Base-by-base conservation (phyloP, 768 basidiomycete species). In the Piloderma croceum region DNA sequence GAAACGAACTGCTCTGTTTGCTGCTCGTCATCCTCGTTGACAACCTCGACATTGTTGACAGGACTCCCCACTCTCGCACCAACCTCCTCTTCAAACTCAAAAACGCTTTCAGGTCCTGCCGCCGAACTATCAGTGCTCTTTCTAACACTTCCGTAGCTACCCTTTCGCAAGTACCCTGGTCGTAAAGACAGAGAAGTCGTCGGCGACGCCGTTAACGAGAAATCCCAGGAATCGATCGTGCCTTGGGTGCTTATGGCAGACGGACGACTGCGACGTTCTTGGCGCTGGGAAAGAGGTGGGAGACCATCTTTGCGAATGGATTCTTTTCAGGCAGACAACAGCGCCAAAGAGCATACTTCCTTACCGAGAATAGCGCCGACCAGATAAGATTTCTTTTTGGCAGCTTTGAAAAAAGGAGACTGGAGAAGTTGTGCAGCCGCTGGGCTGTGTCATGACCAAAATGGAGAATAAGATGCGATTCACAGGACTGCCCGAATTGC, bases 141-240 rank as follows among this genome's bases (percentile, higher is more conserved):
- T 21, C 10, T 37, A 20, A 21, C 15, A n/a, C 11, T 9, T 23
- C 9, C 36, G 6, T 37, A 37, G 36, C 20, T n/a, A n/a, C n/a
- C n/a, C n/a, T n/a, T n/a, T 49, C 61, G 7, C 67, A 69, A 34
- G n/a, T n/a, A n/a, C n/a, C n/a, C n/a, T n/a, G n/a, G n/a, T n/a
- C n/a, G n/a, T n/a, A n/a, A n/a, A n/a, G n/a, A n/a, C n/a, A n/a
- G n/a, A n/a, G n/a, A n/a, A n/a, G n/a, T n/a, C n/a, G n/a, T n/a
- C n/a, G n/a, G n/a, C n/a, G n/a, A n/a, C n/a, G n/a, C n/a, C n/a
- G n/a, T n/a, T n/a, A n/a, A n/a, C n/a, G n/a, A n/a, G 57, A 90
- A 90, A 54, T 90, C 86, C 87, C 87, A 90, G 3, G 87, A 88
- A 40, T 84, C 87, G 40, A 81, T 61, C 7, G 85, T 81, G 33